Percentiles rank a stretch among this genome's conserved stretches.
Conservation (phyloP, 208 protist genomes). For the Herpetomonas tarakana region DNA sequence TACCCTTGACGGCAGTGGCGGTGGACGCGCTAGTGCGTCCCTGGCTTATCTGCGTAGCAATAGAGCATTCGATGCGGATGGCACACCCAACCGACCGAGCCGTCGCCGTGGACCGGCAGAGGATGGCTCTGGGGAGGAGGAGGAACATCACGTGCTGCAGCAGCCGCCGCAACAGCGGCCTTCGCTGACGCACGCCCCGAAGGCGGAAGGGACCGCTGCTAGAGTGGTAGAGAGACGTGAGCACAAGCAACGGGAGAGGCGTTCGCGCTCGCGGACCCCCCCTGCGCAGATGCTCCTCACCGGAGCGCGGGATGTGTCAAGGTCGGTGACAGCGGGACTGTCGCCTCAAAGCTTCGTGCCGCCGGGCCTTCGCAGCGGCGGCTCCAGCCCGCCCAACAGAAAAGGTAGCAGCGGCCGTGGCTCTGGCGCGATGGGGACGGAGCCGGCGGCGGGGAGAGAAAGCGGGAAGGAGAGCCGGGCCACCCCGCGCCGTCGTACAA, state of each 20-base stretch:
- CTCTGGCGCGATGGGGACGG: too few species aligned
- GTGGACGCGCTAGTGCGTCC: neutral
- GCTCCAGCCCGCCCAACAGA: too few species aligned
- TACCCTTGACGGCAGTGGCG: slow-evolving; percentile 4
- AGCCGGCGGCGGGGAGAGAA: too few species aligned
- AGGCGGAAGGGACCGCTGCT: neutral
- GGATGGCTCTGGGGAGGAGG: too few species aligned
- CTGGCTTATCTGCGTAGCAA: slow-evolving; percentile 1
- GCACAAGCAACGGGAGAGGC: neutral
- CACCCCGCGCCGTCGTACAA: neutral
- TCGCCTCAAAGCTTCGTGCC: neutral
- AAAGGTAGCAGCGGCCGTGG: neutral
- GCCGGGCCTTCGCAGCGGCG: neutral
- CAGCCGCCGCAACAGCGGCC: too few species aligned
- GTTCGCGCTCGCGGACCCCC: neutral
- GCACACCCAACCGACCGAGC: slow-evolving; percentile 2
- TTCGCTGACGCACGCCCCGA: neutral
- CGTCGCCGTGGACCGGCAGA: neutral
- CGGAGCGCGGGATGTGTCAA: neutral
- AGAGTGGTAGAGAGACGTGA: neutral
- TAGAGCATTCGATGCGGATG: slow-evolving; percentile 3
- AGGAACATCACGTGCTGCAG: too few species aligned
- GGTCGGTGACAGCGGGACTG: neutral
- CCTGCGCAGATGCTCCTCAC: neutral
- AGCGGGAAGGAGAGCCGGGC: too few species aligned